Evolutionary conservation across 2,329 filamentous ascomycete genomes (phyloP), one percentile per base, ranked within the genome.

Genomic region (Fonsecaea pedrosoi): DNA sequence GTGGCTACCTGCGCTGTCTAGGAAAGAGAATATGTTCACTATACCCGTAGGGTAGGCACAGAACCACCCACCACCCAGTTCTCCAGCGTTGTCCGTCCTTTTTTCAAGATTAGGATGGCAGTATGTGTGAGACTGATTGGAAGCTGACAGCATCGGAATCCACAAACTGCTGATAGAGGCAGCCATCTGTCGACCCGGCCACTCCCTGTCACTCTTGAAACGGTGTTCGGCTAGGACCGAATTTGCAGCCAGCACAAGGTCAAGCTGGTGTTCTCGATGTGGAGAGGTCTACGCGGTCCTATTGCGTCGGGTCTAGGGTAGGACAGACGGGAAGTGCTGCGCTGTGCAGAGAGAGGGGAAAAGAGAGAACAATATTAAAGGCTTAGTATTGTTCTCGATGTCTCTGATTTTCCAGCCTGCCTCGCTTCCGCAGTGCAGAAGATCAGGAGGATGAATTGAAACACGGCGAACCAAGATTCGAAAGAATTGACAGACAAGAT

Each of bases 341-440:
- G 54, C 32, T 42, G 5, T 25, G n/a, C 8, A 40, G 58, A 30
- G 42, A 38, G 32, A 56, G 57, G 25, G 3, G 25, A 25, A 25
- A 25, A 25, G 25, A 25, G 25, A 25, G 25, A 62, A 70, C 62
- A 68, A 67, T 69, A 69, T 62, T 35, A 69, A 69, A 42, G 5
- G n/a, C 60, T 69, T 69, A 54, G 59, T 67, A 69, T 69, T 69
- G 67, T 69, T 65, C 64, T 56, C 45, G 57, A 56, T 65, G 67
- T 69, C 67, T 69, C 67, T 65, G 40, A 65, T 53, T 53, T 57
- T 6, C 15, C n/a, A 4, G 13, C 15, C 50, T 55, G 48, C 2
- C 13, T 15, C 30, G n/a, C 7, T 50, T 9, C 25, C 25, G 12
- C 34, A 37, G 30, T 3, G 15, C 55, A 40, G 30, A 12, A 35